A percentile compares a stretch with the other conserved stretches of the same genome.
Evolutionary conservation across 495 filamentous ascomycete genomes (phyloP).

Genomic region (Penicillium samsonianum): DNA sequence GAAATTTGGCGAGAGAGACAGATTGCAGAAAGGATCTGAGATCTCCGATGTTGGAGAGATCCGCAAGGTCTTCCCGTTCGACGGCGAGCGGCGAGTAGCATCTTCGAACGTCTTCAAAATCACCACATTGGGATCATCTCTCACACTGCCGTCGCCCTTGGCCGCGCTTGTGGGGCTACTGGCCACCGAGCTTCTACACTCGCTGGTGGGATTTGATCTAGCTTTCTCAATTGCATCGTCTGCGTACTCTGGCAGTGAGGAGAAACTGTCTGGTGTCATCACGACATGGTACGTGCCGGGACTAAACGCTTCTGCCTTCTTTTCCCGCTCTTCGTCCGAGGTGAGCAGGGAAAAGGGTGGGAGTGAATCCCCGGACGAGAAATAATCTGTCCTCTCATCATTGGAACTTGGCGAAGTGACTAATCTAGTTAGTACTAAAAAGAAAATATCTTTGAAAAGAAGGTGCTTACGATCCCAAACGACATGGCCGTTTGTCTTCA

Average conservation of each 20-base stretch:
- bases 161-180: conserved; percentile 21
- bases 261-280: conserved; percentile 57
- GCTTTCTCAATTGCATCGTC: conserved; percentile 31
- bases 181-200: conserved; percentile 25
- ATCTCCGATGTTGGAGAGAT: conserved; percentile 42
- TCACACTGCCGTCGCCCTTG: conserved; percentile 18
- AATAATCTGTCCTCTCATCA: conserved; percentile 30
- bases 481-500: conserved; percentile 47
- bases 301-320: conserved; percentile 52
- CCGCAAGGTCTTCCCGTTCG: conserved; percentile 29
- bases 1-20: conserved; percentile 27
- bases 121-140: conserved; percentile 47
- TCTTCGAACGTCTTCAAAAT: conserved; percentile 55
- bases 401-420: conserved; percentile 29
- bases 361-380: conserved; percentile 41
- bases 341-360: conserved; percentile 56
- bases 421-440: conserved; percentile 18
- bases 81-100: conserved; percentile 33
- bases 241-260: conserved; percentile 53
- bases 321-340: conserved; percentile 62
- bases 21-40: conserved; percentile 31
- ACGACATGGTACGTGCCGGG: conserved; percentile 62
- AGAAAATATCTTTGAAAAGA: conserved; percentile 4
- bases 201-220: conserved; percentile 16
- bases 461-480: conserved; percentile 56